Percentiles rank a stretch among this genome's conserved stretches.
phyloP scores from a whole-genome alignment of 163 green algal genomes.

The Prototheca cutis region DNA sequence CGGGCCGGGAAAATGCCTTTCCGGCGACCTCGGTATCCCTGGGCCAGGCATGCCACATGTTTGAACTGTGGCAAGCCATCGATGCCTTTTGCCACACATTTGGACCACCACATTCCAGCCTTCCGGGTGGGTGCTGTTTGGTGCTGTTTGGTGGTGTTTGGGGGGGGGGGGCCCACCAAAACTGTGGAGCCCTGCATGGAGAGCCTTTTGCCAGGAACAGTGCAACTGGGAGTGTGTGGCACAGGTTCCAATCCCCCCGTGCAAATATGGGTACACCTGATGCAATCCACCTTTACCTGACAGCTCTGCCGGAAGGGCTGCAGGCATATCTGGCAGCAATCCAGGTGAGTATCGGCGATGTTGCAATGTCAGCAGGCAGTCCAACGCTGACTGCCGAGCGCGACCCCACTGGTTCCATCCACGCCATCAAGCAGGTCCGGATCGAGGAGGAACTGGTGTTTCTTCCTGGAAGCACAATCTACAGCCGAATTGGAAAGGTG shows the following conservation, averaged over 20 bases:
- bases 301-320: no score
- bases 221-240: no score
- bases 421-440: not conserved
- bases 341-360: conserved; percentile 1
- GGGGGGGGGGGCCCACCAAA: not conserved
- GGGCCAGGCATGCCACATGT: not conserved
- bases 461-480: conserved; percentile 13
- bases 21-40: not conserved
- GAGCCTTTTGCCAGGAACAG: conserved; percentile 1
- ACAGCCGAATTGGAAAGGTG: no score
- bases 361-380: not conserved
- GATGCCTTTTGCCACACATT: not conserved
- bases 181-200: not conserved
- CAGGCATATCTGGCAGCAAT: conserved; percentile 13
- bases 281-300: no score
- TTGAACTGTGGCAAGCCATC: not conserved
- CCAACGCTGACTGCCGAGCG: not conserved
- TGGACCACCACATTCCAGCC: no score
- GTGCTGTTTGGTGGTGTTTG: not conserved
- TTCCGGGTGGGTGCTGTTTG: not conserved
- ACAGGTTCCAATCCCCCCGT: no score
- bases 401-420: not conserved
- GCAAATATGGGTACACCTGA: no score
- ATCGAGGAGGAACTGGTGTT: conserved; percentile 24
- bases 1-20: not conserved